These are phyloP conservation scores for Penicillium olsonii DNA, from an alignment of 2,329 filamentous ascomycete genomes.

Conservation along the genomic window DNA sequence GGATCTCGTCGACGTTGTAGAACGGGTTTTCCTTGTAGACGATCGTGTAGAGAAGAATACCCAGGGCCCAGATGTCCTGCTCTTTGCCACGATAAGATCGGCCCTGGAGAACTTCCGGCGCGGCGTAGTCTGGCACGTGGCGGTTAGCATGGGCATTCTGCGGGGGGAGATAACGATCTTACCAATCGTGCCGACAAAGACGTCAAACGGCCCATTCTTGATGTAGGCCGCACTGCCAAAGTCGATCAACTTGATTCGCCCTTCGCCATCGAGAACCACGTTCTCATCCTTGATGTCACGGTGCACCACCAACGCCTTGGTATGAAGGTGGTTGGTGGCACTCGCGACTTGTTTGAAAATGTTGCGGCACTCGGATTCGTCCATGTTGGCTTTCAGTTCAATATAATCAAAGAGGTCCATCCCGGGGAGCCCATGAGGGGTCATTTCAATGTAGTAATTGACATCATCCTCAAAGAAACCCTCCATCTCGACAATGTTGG, in stretches of 20 bases:
- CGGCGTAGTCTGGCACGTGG: constrained; percentile 76
- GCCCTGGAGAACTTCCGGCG: constrained; percentile 94
- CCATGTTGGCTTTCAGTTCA: constrained; percentile 93
- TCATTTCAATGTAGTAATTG: constrained; percentile 98
- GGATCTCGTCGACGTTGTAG: constrained; percentile 98
- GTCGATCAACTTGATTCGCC: constrained; percentile 94
- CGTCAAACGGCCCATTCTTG: constrained; percentile 96
- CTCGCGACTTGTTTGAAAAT: constrained; percentile 93
- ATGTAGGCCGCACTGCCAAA: constrained; percentile 98
- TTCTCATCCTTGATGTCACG: constrained; percentile 99
- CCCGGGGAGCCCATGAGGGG: constrained; percentile 88
- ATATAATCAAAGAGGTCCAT: constrained; percentile 99
- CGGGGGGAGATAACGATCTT: constrained; percentile 38
- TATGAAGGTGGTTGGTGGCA: constrained; percentile 89
- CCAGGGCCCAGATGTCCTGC: constrained; percentile 97
- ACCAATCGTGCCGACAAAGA: constrained; percentile 99
- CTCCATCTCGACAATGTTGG: constrained; percentile 69
- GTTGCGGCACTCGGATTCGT: constrained; percentile 86
- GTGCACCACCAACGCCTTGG: constrained; percentile 87
- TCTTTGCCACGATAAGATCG: constrained; percentile 92
- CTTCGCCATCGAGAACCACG: constrained; percentile 91
- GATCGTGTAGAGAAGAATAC: constrained; percentile 96
- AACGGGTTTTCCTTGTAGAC: constrained; percentile 99
- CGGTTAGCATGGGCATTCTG: background rate
- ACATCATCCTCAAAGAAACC: constrained; percentile 65